Base-by-base conservation (phyloP, 352 stramenopile genomes). In the Globisporangium irregulare region DNA sequence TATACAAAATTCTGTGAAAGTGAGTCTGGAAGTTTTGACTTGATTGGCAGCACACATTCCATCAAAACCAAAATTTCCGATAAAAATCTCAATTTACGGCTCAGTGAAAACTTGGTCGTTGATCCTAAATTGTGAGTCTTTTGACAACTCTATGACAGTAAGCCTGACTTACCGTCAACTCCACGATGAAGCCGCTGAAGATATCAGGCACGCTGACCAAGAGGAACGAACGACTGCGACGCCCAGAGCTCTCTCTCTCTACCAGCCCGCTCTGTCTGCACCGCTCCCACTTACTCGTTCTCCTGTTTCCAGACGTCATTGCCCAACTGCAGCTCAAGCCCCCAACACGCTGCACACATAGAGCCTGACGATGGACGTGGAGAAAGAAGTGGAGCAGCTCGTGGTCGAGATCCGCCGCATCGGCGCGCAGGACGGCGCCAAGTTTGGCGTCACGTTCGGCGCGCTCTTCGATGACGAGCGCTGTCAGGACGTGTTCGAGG, bases 391-490 rank as follows among this genome's bases (percentile, higher is more conserved):
- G 43, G 65, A 81, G 59, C 78, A 87, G 74, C 76, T 94, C 15
- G 76, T 93, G 66, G 53, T 79, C 25, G 86, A 94, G 69, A 94
- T 94, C 76, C 72, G 71, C 27, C 79, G 86, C 53, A 71, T 94
- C 67, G 84, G 72, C 29, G 68, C 66, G 56, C 76, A 92, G 65
- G 71, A 85, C 22, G 75, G 71, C 15, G 73, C 73, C 66, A 71
- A 71, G 62, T 87, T 89, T n/a, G 78, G 77, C 57, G 84, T 94
- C 22, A 78, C 72, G 7, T 96, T 96, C 73, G 88, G 88, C 25
- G 77, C 78, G 62, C 75, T 96, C 57, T 96, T 96, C 70, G 84
- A 92, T 66, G 88, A 96, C 71, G 84, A 93, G 68, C 76, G 86
- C 58, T 90, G 89, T 51, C 80, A 90, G 60, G 79, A 96, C 56